Percentiles rank a stretch among this genome's conserved stretches.
These are phyloP conservation scores for Pulveroboletus sp. DNA, from an alignment of 768 basidiomycete genomes.

Conservation along the genomic window DNA sequence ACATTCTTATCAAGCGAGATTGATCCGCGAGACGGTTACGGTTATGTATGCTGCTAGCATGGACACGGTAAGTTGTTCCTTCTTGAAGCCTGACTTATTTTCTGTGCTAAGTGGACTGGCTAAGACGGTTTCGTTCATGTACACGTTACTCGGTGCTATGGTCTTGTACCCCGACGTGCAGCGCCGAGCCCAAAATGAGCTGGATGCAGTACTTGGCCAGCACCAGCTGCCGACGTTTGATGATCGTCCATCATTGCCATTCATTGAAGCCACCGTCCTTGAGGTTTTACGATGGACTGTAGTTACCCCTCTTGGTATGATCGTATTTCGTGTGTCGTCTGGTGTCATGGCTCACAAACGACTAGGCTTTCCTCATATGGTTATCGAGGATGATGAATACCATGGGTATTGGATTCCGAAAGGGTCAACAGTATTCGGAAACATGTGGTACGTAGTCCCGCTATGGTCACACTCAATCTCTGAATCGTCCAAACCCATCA, in stretches of 20 bases:
- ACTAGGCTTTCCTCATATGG: slow-evolving; percentile 34
- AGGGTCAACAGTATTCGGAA: slow-evolving; percentile 38
- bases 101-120: background rate
- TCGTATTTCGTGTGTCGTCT: background rate
- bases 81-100: too few species aligned
- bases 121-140: slow-evolving; percentile 6
- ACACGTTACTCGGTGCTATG: slow-evolving; percentile 13
- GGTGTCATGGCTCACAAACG: background rate
- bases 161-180: slow-evolving; percentile 13
- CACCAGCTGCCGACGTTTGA: slow-evolving; percentile 12
- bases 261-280: slow-evolving; percentile 12
- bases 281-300: slow-evolving; percentile 12
- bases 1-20: background rate
- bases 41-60: slow-evolving; percentile 9
- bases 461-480: background rate
- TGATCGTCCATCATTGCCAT: slow-evolving; percentile 13
- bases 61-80: slow-evolving; percentile 5
- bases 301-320: slow-evolving; percentile 10
- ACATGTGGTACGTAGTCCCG: slow-evolving; percentile 33
- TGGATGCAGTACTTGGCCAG: slow-evolving; percentile 9
- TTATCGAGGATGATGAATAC: slow-evolving; percentile 26
- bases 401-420: slow-evolving; percentile 41
- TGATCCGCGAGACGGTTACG: slow-evolving; percentile 14
- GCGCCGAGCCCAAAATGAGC: slow-evolving; percentile 8
- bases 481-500: too few species aligned